phyloP scores from a whole-genome alignment of 2,329 filamentous ascomycete species.

The Colletotrichum coccodes region DNA sequence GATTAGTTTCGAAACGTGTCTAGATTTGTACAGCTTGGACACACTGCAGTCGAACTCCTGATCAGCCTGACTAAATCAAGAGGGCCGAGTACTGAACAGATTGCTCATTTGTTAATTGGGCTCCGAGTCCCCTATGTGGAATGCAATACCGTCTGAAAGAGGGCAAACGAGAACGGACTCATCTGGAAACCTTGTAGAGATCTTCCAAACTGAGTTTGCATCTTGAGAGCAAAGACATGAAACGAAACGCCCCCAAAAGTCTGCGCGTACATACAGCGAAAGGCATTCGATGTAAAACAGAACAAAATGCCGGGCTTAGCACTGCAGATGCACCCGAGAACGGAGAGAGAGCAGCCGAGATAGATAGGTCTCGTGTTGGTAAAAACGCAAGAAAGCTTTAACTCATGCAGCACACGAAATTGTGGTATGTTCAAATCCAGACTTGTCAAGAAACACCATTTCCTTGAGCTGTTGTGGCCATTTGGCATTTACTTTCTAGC shows the following conservation, averaged over 20 bases:
- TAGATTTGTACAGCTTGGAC: too few relatives aligned
- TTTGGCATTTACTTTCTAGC: too few relatives aligned
- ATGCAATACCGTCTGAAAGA: neutral
- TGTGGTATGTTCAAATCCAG: neutral
- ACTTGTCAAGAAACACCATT: too few relatives aligned
- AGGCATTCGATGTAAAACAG: neutral
- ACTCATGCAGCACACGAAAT: neutral
- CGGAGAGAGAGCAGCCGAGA: too few relatives aligned
- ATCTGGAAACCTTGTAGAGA: neutral
- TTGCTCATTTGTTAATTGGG: too few relatives aligned
- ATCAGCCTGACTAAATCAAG: too few relatives aligned
- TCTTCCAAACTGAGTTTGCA: neutral
- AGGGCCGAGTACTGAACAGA: too few relatives aligned
- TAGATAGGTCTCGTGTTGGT: too few relatives aligned
- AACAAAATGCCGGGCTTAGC: neutral
- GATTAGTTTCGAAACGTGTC: too few relatives aligned
- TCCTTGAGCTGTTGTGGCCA: too few relatives aligned
- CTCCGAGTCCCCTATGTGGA: too few relatives aligned
- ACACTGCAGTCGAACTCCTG: too few relatives aligned
- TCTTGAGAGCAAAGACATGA: neutral
- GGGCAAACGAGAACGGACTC: neutral
- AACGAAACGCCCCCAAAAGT: neutral
- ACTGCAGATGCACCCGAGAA: neutral
- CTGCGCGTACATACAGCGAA: neutral
- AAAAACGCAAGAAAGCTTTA: neutral